A percentile compares a stretch with the other conserved stretches of the same genome.
These are phyloP conservation scores for Orychophragmus violaceus DNA, from an alignment of 345 rosid genomes.

Conservation along the genomic window DNA sequence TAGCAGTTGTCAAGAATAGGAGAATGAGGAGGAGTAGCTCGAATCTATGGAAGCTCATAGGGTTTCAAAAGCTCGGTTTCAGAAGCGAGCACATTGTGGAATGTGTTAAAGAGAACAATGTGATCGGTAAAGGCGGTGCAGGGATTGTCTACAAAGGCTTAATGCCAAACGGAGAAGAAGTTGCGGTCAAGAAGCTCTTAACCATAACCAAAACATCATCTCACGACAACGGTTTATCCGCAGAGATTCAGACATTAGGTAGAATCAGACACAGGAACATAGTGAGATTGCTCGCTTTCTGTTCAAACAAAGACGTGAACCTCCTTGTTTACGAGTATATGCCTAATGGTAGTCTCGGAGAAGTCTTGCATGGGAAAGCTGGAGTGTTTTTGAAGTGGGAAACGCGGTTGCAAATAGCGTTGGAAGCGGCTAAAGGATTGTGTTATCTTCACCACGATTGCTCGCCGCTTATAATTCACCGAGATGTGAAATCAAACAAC, in stretches of 20 bases:
- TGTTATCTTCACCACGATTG: constrained; percentile 98
- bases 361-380: constrained; percentile 73
- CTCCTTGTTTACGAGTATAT: constrained; percentile 46
- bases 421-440: constrained; percentile 85
- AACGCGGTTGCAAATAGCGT: constrained; percentile 66
- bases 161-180: constrained; percentile 81
- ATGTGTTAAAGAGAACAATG: constrained; percentile 82
- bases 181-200: constrained; percentile 80
- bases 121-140: constrained; percentile 89
- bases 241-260: constrained; percentile 85
- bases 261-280: constrained; percentile 87
- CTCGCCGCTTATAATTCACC: constrained; percentile 76
- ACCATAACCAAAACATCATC: constrained; percentile 53
- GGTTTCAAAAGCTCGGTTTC: constrained; percentile 78
- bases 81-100: constrained; percentile 65
- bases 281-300: constrained; percentile 74
- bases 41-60: constrained; percentile 72
- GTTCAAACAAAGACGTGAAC: constrained; percentile 76
- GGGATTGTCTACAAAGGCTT: constrained; percentile 78
- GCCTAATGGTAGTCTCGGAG: constrained; percentile 71
- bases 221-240: constrained; percentile 81
- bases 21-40: constrained; percentile 34
- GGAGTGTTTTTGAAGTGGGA: constrained; percentile 72
- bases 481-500: constrained; percentile 91
- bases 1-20: constrained; percentile 61